Evolutionary conservation across 1,284 basidiomycete species (phyloP).

Genomic region (Mycena citricolor): DNA sequence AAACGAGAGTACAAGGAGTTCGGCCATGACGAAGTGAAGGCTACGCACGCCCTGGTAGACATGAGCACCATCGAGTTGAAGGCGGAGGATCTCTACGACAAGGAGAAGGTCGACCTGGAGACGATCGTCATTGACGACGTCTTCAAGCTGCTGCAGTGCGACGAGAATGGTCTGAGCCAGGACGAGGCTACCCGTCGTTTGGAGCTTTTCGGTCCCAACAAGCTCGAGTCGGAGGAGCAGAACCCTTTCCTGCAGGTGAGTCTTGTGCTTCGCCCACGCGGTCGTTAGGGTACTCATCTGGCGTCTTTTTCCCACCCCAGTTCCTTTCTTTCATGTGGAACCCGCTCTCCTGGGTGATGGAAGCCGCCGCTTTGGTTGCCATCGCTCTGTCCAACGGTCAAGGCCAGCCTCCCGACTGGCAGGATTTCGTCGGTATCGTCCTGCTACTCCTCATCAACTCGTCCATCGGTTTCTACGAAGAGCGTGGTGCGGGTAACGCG

Average conservation of each 20-base stretch:
- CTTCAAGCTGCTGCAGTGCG: conserved; percentile 91
- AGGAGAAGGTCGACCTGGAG: conserved; percentile 98
- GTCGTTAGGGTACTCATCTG: background rate
- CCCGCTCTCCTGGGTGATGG: conserved; percentile 99
- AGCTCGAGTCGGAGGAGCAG: conserved; percentile 88
- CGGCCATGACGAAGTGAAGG: conserved; percentile 71
- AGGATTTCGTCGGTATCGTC: conserved; percentile 95
- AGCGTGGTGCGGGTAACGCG: conserved; percentile 94
- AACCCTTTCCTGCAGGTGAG: conserved; percentile 81
- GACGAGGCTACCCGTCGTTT: conserved; percentile 84
- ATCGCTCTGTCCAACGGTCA: conserved; percentile 96
- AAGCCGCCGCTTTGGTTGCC: conserved; percentile 94
- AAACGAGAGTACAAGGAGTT: conserved; percentile 94
- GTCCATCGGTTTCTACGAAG: conserved; percentile 97
- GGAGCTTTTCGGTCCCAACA: conserved; percentile 96
- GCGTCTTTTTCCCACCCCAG: conserved; percentile 41
- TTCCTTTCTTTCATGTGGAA: conserved; percentile 99
- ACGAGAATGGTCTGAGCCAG: conserved; percentile 74
- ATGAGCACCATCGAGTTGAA: conserved; percentile 88
- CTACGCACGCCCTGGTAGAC: conserved; percentile 82
- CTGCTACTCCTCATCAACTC: conserved; percentile 94
- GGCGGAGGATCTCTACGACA: conserved; percentile 95
- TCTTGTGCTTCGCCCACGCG: conserved; percentile 10
- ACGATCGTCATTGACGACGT: conserved; percentile 96
- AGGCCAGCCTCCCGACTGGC: conserved; percentile 87